phyloP scores from a whole-genome alignment of 805 yeast genomes.

The Lipomyces orientalis region DNA sequence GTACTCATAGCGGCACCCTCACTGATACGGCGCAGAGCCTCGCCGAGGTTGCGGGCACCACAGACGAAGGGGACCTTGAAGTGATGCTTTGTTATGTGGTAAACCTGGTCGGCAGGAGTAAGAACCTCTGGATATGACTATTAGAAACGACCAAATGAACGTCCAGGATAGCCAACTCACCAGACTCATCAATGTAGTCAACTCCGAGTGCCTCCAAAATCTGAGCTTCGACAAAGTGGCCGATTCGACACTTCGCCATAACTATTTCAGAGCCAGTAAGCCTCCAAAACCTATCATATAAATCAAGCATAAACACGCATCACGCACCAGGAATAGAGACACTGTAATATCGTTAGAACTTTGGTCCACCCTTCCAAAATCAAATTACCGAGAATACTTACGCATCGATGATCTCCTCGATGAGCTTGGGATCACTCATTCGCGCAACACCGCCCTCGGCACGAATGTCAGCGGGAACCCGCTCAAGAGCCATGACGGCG shows the following conservation, averaged over 20 bases:
- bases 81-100: constrained; percentile 65
- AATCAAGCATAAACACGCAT: neutral
- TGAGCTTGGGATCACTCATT: constrained; percentile 85
- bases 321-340: constrained; percentile 47
- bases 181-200: constrained; percentile 80
- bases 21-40: constrained; percentile 74
- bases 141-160: neutral
- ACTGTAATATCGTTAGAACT: constrained; percentile 16
- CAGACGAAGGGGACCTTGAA: constrained; percentile 81
- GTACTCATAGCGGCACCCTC: constrained; percentile 83
- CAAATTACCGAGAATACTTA: constrained; percentile 13
- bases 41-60: constrained; percentile 82
- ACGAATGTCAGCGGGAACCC: constrained; percentile 86
- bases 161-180: constrained; percentile 8
- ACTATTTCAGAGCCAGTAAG: constrained; percentile 46
- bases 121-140: constrained; percentile 58
- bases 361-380: neutral
- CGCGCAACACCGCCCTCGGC: constrained; percentile 81
- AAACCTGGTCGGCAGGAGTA: constrained; percentile 75
- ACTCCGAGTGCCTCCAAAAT: constrained; percentile 71
- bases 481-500: constrained; percentile 87
- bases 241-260: constrained; percentile 87
- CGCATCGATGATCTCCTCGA: constrained; percentile 71
- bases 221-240: constrained; percentile 83
- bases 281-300: neutral